Conservation (phyloP, 2,329 filamentous ascomycete genomes). For the Colletotrichum tabaci region DNA sequence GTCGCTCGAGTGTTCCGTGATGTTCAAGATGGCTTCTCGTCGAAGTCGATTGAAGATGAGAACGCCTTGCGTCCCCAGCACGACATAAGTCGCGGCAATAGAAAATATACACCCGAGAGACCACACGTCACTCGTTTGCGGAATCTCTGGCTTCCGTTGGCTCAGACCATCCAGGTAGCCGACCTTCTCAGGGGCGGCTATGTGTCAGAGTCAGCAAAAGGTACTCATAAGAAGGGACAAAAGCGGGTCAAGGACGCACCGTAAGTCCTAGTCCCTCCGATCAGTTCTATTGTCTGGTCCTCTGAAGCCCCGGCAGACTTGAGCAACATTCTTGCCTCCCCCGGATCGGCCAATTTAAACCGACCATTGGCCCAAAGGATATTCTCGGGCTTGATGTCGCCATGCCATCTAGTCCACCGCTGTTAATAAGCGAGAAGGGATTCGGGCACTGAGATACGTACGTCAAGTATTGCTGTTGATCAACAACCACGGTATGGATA, state of each 20-base stretch:
- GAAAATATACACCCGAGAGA: conserved; percentile 58
- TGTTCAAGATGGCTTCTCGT: background rate
- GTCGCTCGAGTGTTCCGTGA: background rate
- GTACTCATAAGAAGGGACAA: too few relatives aligned
- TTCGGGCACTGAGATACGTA: too few relatives aligned
- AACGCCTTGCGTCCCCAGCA: conserved; percentile 46
- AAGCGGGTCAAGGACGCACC: too few relatives aligned
- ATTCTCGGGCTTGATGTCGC: conserved; percentile 54
- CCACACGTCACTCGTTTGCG: conserved; percentile 57
- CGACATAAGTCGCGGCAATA: conserved; percentile 55
- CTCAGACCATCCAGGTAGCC: background rate
- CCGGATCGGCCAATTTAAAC: conserved; percentile 57
- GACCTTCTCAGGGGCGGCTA: conserved; percentile 13
- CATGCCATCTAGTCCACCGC: conserved; percentile 55
- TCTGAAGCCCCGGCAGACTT: background rate
- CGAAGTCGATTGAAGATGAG: conserved; percentile 19
- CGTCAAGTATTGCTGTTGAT: background rate
- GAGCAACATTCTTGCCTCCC: conserved; percentile 47
- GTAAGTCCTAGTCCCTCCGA: conserved; percentile 54
- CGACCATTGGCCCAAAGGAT: conserved; percentile 49
- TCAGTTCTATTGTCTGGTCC: background rate
- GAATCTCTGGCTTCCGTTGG: conserved; percentile 34
- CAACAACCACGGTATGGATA: conserved; percentile 3
- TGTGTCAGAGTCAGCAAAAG: background rate
- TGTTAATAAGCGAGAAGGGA: too few relatives aligned